Base-by-base conservation (phyloP, 2,329 filamentous ascomycete species). In the Tolypocladium guangdongense region DNA sequence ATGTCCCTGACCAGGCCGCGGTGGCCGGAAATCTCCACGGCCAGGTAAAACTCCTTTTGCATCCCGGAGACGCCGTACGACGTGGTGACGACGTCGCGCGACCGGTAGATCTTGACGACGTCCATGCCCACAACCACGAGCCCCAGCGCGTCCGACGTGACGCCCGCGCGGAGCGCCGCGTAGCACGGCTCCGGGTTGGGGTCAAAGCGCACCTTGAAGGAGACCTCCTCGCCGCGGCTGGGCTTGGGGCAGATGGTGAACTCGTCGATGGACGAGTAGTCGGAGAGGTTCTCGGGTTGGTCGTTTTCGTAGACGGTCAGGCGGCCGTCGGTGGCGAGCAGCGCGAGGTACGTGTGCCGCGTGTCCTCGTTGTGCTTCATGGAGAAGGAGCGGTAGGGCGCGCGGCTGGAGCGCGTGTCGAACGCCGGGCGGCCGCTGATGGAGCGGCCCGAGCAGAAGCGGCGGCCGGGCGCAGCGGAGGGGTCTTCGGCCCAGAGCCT, bases 401-500 rank as follows among this genome's bases (percentile, higher is more conserved):
- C 64, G 37, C 74, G 83, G 66, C 71, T 78, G 72, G 74, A 80
- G 51, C 78, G 73, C 36, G 75, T 78, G 60, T 82, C 80, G 50
- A 78, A 81, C 12, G 78, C 76, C 3, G 78, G 74, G 45, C 74
- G 78, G 47, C 75, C 71, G 51, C 65, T 68, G 36, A 70, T 70
- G 41, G 69, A 65, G 18, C 76, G 88, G 18, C 67, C 68, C 74
- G 71, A 78, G 65, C 85, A 88, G 76, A 96, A 97, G 51, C 91
- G 85, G 35, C 87, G 83, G 35, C 90, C 90, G 0, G 86, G 84
- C 1, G 87, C 78, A 49, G 93, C 87, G 1, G 85, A 87, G 18
- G 87, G 84, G 69, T 96, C 90, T 72, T 96, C 92, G 56, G 88
- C 86, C 92, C 92, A 97, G 59, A 97, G 78, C 66, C 90, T 89